Conservation (phyloP, 495 filamentous ascomycete genomes). For the Aspergillus campestris region DNA sequence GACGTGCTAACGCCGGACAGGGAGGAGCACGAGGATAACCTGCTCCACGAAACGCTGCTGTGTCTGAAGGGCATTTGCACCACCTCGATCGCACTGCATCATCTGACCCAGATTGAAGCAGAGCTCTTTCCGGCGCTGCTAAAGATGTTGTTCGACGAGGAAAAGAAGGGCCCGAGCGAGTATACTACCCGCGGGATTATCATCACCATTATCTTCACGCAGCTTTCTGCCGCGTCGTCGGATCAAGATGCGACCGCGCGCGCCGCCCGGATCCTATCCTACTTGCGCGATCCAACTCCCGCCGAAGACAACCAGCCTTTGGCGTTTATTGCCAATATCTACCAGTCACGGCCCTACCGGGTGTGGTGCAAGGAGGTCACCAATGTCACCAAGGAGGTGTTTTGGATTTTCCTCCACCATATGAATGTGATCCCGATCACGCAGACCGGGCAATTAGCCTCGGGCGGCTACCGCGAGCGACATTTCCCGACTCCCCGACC, state of each 20-base stretch:
- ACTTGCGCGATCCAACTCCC: slow-evolving; percentile 73
- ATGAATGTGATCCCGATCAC: slow-evolving; percentile 69
- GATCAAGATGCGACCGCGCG: slow-evolving; percentile 45
- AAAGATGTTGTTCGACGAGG: slow-evolving; percentile 87
- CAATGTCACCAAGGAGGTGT: slow-evolving; percentile 94
- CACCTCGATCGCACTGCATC: slow-evolving; percentile 70
- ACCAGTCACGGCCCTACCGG: slow-evolving; percentile 76
- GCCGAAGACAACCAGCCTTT: slow-evolving; percentile 66
- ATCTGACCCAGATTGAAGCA: slow-evolving; percentile 69
- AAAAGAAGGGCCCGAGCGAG: slow-evolving; percentile 93
- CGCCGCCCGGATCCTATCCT: slow-evolving; percentile 61
- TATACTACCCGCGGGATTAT: slow-evolving; percentile 88
- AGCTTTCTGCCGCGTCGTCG: slow-evolving; percentile 53
- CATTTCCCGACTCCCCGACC: slow-evolving; percentile 86
- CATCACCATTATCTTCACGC: slow-evolving; percentile 75
- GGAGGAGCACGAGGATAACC: slow-evolving; percentile 91
- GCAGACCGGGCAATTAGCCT: slow-evolving; percentile 22
- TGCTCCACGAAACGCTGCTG: slow-evolving; percentile 85
- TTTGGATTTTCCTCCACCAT: slow-evolving; percentile 97
- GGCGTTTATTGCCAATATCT: slow-evolving; percentile 82
- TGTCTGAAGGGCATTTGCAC: slow-evolving; percentile 95
- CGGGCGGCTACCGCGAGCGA: slow-evolving; percentile 30
- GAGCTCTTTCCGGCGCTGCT: slow-evolving; percentile 82
- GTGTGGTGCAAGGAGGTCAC: slow-evolving; percentile 90
- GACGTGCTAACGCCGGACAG: slow-evolving; percentile 33